Base-by-base conservation (phyloP, 2,329 filamentous ascomycete species). In the Aureobasidium sp. region DNA sequence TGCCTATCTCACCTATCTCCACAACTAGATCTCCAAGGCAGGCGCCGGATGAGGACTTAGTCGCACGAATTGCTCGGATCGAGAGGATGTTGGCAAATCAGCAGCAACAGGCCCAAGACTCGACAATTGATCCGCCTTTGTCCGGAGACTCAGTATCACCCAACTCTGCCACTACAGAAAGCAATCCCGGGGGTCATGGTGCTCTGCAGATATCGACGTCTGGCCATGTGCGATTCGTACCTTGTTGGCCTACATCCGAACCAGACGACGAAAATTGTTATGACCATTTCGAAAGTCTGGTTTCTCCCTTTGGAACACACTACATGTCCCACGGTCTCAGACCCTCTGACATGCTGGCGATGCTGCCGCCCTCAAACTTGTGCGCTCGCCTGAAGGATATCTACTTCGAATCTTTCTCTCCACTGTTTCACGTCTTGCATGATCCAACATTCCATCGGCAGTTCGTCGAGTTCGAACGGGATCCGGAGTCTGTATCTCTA, bases 391-490 rank as follows among this genome's bases (percentile, higher is more conserved):
- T 73, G 50, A 72, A 75, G 60, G 74, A 73, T 48, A 69, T 76
- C 63, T 75, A 73, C 68, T 8, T 65, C 22, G 60, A 44, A 9
- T 56, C n/a, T 49, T 50, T 29, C 14, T 29, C 27, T 37, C 61
- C 66, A 67, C 66, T 77, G 14, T 76, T 76, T 53, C 74, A 76
- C 65, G 71, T 76, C 48, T 70, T 77, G 11, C 75, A 76, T 56
- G 74, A 76, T 61, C 68, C 74, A 48, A 75, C 73, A 4, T 77
- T 76, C 40, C 70, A 75, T 39, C 69, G 68, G 15, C 72, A 75
- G 60, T 77, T 76, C 62, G 68, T 71, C 42, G 67, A 69, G 19
- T 77, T 77, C 57, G 70, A 69, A 37, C 69, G 74, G 62, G 69
- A 73, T 39, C 69, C 73, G 0, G 65, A 66, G 54, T 72, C 71